Percentiles rank a stretch among this genome's conserved stretches.
These are phyloP conservation scores for Phaeosphaeriaceae sp. DNA, from an alignment of 2,329 filamentous ascomycete species.

Conservation along the genomic window DNA sequence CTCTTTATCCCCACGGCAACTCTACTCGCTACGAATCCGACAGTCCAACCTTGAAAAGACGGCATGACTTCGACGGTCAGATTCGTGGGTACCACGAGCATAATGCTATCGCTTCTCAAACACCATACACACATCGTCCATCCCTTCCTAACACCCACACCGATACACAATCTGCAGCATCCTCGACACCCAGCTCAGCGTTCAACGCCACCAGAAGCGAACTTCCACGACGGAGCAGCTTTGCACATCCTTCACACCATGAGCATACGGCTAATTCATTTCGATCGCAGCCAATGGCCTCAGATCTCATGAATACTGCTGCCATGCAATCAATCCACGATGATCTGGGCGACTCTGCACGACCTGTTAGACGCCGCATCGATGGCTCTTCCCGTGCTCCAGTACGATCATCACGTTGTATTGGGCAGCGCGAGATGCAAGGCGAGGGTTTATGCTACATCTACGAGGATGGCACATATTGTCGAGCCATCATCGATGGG, in stretches of 20 bases:
- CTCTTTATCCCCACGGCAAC: slow-evolving; percentile 23
- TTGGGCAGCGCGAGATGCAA: slow-evolving; percentile 64
- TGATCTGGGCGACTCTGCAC: slow-evolving; percentile 38
- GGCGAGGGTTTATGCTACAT: slow-evolving; percentile 85
- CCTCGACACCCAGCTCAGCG: slow-evolving; percentile 31
- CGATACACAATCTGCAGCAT: slow-evolving; percentile 30
- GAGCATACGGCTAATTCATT: slow-evolving; percentile 27
- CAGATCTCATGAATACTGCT: slow-evolving; percentile 25
- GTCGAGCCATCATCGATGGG: slow-evolving; percentile 83
- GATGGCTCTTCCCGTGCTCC: slow-evolving; percentile 44
- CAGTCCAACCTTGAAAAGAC: slow-evolving; percentile 46
- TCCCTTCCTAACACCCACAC: slow-evolving; percentile 21
- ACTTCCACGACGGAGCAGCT: slow-evolving; percentile 30
- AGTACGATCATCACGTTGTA: slow-evolving; percentile 41
- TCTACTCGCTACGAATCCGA: slow-evolving; percentile 38
- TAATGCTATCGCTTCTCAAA: slow-evolving; percentile 37
- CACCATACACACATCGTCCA: slow-evolving; percentile 37
- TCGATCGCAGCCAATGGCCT: slow-evolving; percentile 33
- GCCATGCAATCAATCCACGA: slow-evolving; percentile 30
- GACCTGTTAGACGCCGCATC: slow-evolving; percentile 40
- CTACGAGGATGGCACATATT: slow-evolving; percentile 84
- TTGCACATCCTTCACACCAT: slow-evolving; percentile 28
- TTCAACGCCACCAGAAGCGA: slow-evolving; percentile 29
- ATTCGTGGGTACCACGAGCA: slow-evolving; percentile 33
- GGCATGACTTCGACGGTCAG: slow-evolving; percentile 43